Evolutionary conservation across 148 eudicot genomes (phyloP).

Genomic region (Euryodendron excelsum): DNA sequence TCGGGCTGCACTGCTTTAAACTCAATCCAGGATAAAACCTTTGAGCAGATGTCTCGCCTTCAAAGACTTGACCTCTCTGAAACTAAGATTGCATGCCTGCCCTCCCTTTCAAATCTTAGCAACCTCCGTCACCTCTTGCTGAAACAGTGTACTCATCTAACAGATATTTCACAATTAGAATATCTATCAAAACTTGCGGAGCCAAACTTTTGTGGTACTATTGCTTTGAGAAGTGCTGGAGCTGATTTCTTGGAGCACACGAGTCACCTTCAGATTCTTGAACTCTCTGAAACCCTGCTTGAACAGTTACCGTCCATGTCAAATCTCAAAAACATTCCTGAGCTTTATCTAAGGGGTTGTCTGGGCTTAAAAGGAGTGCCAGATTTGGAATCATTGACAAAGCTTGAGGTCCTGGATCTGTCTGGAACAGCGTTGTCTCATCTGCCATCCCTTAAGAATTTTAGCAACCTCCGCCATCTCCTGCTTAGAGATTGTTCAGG

Average conservation of each 20-base stretch:
- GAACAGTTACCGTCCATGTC: slow-evolving; percentile 24
- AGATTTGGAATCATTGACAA: slow-evolving; percentile 18
- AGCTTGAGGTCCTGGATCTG: slow-evolving; percentile 33
- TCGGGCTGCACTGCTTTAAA: slow-evolving; percentile 25
- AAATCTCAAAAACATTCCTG: slow-evolving; percentile 21
- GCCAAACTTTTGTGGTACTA: slow-evolving; percentile 24
- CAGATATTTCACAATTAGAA: background rate
- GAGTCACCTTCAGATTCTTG: slow-evolving; percentile 20
- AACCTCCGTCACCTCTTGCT: slow-evolving; percentile 26
- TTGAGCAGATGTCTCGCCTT: slow-evolving; percentile 32
- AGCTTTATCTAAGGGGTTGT: slow-evolving; percentile 26
- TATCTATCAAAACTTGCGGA: slow-evolving; percentile 26
- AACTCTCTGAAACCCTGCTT: slow-evolving; percentile 28
- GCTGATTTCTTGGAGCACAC: slow-evolving; percentile 18
- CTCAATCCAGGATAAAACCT: slow-evolving; percentile 17
- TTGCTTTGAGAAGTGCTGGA: background rate
- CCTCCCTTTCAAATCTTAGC: slow-evolving; percentile 20
- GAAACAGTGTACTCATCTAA: slow-evolving; percentile 14
- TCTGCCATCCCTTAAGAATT: slow-evolving; percentile 2
- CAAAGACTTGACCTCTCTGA: slow-evolving; percentile 26
- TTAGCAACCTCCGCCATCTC: slow-evolving; percentile 17
- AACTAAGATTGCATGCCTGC: slow-evolving; percentile 19
- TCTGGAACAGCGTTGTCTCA: slow-evolving; percentile 22
- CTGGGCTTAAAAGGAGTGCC: slow-evolving; percentile 6
- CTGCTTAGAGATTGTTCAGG: slow-evolving; percentile 22